Evolutionary conservation across 208 protist genomes (phyloP), one percentile per base, ranked within the genome.

Genomic region (Acanthamoeba culbertsoni): DNA sequence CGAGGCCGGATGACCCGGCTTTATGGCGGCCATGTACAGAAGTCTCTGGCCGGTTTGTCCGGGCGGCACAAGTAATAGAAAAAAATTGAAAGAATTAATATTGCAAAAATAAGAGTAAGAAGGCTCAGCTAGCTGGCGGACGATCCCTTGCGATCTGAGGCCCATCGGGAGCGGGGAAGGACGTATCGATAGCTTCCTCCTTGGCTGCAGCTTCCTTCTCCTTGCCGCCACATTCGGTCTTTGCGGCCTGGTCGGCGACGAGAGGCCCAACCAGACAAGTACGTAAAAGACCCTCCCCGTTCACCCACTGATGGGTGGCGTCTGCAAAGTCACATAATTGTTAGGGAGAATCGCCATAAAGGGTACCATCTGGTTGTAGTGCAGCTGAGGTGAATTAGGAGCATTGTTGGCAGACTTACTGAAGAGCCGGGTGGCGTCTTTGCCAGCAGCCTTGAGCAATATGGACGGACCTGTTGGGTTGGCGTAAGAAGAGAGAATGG

Each of bases 251-350:
- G 12, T 75, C 65, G 16, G 14, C 18, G 14, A 75, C 65, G 18
- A 75, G 35, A 18, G 35, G 28, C 28, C 65, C 65, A 16, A 75
- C 65, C 14, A 40, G 65, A 31, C 65, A 75, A 40, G 65, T 37
- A 33, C 65, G 65, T 18, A 75, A n/a, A 12, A 75, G 35, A 14
- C 35, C 14, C 23, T 75, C 65, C 28, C 65, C 65, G 28, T 75
- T n/a, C 65, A 75, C 65, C 65, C 65, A 75, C 28, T 75, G 65
- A 75, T 75, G 65, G 12, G 65, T 75, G 65, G 65, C 65, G 28
- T 75, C 65, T 75, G 35, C 65, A 75, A 75, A 31, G 18, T 33
- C 23, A 12, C 12, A 75, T 40, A 37, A 75, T 33, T 40, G 14
- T 12, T 33, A n/a, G 14, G 20, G 51, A 59, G 23, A 59, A 23